phyloP scores from a whole-genome alignment of 2,329 filamentous ascomycete genomes.

The Trichophyton simii region DNA sequence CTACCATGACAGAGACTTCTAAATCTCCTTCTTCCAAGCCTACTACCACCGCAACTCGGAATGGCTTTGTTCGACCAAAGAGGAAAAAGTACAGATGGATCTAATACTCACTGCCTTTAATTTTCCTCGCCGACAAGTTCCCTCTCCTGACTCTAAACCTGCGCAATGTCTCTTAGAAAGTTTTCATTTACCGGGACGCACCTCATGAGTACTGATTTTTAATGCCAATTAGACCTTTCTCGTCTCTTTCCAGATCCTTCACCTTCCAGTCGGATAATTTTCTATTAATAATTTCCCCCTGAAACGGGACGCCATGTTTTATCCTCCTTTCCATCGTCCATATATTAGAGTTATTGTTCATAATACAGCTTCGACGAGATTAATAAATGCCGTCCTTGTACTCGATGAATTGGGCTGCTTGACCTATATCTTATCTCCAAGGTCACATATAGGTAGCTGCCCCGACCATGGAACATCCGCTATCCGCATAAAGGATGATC shows the following conservation, averaged over 20 bases:
- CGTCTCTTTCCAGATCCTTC: neutral
- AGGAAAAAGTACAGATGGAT: constrained; percentile 6
- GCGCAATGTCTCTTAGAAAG: neutral
- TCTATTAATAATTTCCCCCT: neutral
- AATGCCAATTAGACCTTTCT: neutral
- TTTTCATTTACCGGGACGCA: constrained; percentile 1
- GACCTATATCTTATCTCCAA: no score
- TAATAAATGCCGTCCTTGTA: no score
- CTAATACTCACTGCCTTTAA: constrained; percentile 20
- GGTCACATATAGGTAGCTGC: no score
- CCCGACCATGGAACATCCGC: no score
- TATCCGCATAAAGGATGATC: no score
- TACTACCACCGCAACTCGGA: constrained; percentile 6
- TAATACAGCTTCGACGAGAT: no score
- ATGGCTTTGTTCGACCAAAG: neutral
- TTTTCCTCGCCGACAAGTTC: neutral
- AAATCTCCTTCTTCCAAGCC: constrained; percentile 10
- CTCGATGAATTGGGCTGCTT: no score
- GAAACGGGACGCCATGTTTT: neutral
- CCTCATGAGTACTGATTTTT: neutral
- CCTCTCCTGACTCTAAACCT: neutral
- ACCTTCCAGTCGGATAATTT: neutral
- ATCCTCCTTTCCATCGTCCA: neutral
- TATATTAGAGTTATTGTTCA: no score
- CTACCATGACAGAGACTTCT: neutral